Percentiles rank a stretch among this genome's conserved stretches.
Evolutionary conservation across 169 alveolate genomes (phyloP).

Genomic region (Amoebophrya sp.): DNA sequence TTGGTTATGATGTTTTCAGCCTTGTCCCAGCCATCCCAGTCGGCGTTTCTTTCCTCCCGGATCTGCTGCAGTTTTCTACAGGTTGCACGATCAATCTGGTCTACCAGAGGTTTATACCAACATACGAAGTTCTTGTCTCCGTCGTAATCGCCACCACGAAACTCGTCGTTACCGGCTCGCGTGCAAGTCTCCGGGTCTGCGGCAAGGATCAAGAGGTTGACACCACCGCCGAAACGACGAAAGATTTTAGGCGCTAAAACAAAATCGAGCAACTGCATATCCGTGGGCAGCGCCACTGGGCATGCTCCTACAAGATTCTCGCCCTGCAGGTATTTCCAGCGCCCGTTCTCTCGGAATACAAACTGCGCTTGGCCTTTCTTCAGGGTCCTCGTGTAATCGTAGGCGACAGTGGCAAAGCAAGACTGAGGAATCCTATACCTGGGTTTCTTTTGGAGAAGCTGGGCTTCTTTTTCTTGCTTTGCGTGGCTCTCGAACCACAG

Average conservation of each 20-base stretch:
- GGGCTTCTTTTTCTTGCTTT: not conserved
- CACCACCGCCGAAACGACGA: not conserved
- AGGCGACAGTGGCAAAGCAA: not conserved
- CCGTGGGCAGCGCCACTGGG: not conserved
- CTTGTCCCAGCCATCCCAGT: too few relatives aligned
- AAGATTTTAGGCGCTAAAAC: not conserved
- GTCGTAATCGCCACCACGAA: conserved; percentile 10
- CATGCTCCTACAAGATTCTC: not conserved
- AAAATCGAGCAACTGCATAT: not conserved
- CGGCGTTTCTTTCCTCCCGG: too few relatives aligned
- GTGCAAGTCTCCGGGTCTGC: not conserved
- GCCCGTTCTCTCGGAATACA: not conserved
- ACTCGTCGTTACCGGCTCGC: not conserved
- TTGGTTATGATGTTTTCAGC: too few relatives aligned
- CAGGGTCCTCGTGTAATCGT: not conserved
- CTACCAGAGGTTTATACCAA: too few relatives aligned
- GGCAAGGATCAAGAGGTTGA: not conserved
- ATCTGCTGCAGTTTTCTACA: too few relatives aligned
- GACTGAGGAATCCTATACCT: not conserved
- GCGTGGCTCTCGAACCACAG: not conserved
- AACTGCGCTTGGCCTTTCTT: not conserved
- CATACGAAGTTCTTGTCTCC: not conserved
- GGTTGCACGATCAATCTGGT: too few relatives aligned
- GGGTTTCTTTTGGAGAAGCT: not conserved
- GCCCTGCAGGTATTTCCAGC: not conserved